Evolutionary conservation across 2,329 filamentous ascomycete genomes (phyloP), one percentile per base, ranked within the genome.

Genomic region (Fusarium marasasianum): DNA sequence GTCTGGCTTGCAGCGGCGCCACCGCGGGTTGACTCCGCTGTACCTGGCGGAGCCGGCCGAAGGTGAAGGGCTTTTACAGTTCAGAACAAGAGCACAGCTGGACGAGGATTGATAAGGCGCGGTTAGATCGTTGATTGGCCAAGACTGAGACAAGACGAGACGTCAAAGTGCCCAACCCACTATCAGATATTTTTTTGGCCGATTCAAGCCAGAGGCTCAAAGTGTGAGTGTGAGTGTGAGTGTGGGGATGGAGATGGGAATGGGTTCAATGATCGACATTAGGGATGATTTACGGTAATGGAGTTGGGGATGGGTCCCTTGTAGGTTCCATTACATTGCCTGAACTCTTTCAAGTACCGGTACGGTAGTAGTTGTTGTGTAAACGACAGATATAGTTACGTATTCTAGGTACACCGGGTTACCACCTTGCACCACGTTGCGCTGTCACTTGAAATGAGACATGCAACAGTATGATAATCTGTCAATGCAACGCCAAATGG

Each of bases 21-120:
- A 65, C 56, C 59, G 57, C 65, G 38, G 71, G 35, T 51, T 44
- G 26, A 41, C 55, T 73, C 58, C 51, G 71, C 41, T 63, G 44
- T 72, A 37, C 50, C 73, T 77, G 59, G 73, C 73, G 75, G 75
- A 77, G 73, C 75, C 73, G 72, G 73, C 75, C 75, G 75, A 74
- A 51, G 40, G 20, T 47, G 38, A 40, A 50, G 8, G 41, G 41
- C 54, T 37, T 63, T 47, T 29, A 40, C 45, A 22, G 26, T 45
- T 12, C 44, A 26, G 17, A 26, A 47, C 24, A 18, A 38, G 51
- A 54, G 51, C 35, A 48, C 38, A 43, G 51, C 40, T 41, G 58
- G 24, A 50, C 50, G 58, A 43, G 57, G 48, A 47, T 59, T 26
- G 45, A 54, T 55, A 50, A 56, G 50, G 54, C 66, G 66, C 65